Conservation (phyloP, 2,329 filamentous ascomycete species). For the Whalleya microplaca region DNA sequence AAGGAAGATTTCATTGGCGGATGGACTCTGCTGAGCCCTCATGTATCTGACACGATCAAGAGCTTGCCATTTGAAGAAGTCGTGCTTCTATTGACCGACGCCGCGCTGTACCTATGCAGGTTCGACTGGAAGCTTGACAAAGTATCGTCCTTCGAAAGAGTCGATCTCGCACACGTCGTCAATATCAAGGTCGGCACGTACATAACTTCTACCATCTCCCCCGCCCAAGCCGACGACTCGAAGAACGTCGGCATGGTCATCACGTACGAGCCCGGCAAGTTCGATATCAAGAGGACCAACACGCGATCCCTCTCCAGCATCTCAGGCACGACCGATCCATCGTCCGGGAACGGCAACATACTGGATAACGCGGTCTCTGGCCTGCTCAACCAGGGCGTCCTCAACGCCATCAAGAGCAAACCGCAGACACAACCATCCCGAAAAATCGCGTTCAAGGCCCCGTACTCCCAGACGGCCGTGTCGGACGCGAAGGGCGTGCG, state of each 20-base stretch:
- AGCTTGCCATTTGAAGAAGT: constrained; percentile 83
- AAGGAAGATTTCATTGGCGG: constrained; percentile 84
- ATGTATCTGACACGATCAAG: constrained; percentile 67
- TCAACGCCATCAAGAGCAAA: constrained; percentile 29
- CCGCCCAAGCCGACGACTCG: constrained; percentile 73
- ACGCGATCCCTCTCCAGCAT: constrained; percentile 75
- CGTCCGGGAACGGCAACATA: constrained; percentile 16
- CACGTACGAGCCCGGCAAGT: constrained; percentile 71
- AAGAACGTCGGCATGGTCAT: constrained; percentile 86
- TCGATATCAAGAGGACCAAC: constrained; percentile 78
- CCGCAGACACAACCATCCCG: constrained; percentile 40
- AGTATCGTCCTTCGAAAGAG: constrained; percentile 86
- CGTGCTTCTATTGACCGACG: constrained; percentile 83
- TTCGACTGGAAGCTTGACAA: constrained; percentile 97
- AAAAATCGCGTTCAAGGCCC: constrained; percentile 59
- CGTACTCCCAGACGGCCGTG: constrained; percentile 57
- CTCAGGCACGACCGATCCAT: constrained; percentile 36
- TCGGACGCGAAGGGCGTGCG: constrained; percentile 54
- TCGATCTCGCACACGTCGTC: constrained; percentile 74
- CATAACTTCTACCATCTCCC: constrained; percentile 83
- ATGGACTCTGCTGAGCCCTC: constrained; percentile 85
- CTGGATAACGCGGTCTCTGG: constrained; percentile 11
- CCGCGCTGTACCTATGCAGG: constrained; percentile 83
- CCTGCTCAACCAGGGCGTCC: constrained; percentile 30
- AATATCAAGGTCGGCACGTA: constrained; percentile 82